phyloP scores from a whole-genome alignment of 2,329 filamentous ascomycete genomes.

The Fusarium lyarnte region DNA sequence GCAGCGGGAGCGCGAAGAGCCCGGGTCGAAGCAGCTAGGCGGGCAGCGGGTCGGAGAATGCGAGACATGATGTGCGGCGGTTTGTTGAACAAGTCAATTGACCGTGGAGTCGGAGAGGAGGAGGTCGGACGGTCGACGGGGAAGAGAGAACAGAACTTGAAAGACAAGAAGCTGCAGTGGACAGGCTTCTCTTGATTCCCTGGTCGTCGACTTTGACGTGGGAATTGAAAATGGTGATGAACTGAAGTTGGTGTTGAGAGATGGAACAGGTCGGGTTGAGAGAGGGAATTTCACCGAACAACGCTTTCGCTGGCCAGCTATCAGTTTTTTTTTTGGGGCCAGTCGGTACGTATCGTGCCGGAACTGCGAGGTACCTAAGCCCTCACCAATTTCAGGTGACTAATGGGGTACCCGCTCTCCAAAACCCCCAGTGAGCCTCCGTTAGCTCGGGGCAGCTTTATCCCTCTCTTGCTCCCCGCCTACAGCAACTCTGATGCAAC shows the following conservation, averaged over 20 bases:
- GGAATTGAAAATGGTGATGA: slow-evolving; percentile 38
- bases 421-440: slow-evolving; percentile 40
- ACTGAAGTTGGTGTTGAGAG: slow-evolving; percentile 42
- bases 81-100: slow-evolving; percentile 38
- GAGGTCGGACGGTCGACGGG: slow-evolving; percentile 19
- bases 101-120: slow-evolving; percentile 29
- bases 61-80: slow-evolving; percentile 56
- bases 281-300: slow-evolving; percentile 47
- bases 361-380: slow-evolving; percentile 41
- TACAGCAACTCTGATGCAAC: slow-evolving; percentile 16
- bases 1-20: slow-evolving; percentile 48
- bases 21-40: slow-evolving; percentile 57
- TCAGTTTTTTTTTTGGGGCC: slow-evolving; percentile 47
- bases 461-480: slow-evolving; percentile 41
- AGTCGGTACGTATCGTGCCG: slow-evolving; percentile 45
- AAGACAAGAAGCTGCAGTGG: slow-evolving; percentile 36
- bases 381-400: slow-evolving; percentile 12
- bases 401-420: slow-evolving; percentile 35
- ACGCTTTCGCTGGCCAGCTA: slow-evolving; percentile 38
- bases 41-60: slow-evolving; percentile 61
- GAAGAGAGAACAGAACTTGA: slow-evolving; percentile 21
- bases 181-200: slow-evolving; percentile 41
- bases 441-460: slow-evolving; percentile 45
- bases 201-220: slow-evolving; percentile 40
- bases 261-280: slow-evolving; percentile 43